Evolutionary conservation across 208 protist genomes (phyloP).

Genomic region (Angomonas ambiguus): DNA sequence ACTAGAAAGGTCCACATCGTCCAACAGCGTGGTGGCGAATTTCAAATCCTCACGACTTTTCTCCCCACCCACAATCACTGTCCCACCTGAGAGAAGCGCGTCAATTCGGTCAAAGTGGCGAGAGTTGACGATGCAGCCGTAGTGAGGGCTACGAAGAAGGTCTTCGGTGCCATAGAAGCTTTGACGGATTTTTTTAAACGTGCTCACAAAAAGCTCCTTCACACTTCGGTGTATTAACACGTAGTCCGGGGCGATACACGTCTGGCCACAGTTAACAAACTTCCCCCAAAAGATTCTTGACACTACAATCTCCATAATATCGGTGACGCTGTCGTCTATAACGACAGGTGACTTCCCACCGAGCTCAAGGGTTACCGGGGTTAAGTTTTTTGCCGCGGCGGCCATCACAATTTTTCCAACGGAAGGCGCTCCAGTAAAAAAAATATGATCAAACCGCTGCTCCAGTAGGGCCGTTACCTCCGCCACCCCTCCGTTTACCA

Average conservation of each 20-base stretch:
- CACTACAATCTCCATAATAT: constrained; percentile 41
- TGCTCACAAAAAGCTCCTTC: constrained; percentile 40
- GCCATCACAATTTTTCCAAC: constrained; percentile 78
- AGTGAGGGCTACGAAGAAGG: constrained; percentile 16
- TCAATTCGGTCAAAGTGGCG: constrained; percentile 42
- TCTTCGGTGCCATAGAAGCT: constrained; percentile 16
- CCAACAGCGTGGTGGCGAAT: constrained; percentile 84
- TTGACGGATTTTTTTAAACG: constrained; percentile 20
- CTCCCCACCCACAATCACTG: constrained; percentile 69
- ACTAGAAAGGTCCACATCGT: constrained; percentile 26
- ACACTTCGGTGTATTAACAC: constrained; percentile 63
- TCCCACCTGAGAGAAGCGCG: constrained; percentile 29
- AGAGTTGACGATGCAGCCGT: constrained; percentile 37
- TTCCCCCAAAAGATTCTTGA: constrained; percentile 69
- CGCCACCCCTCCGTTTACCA: constrained; percentile 59
- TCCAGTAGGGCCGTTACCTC: constrained; percentile 66
- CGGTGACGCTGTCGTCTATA: constrained; percentile 48
- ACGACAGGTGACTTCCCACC: constrained; percentile 93
- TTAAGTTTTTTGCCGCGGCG: constrained; percentile 83
- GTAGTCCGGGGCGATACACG: constrained; percentile 90
- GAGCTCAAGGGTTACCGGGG: constrained; percentile 91
- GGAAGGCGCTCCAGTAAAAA: constrained; percentile 84
- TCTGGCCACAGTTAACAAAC: constrained; percentile 82
- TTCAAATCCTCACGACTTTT: constrained; percentile 42
- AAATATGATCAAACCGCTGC: constrained; percentile 87